Percentiles rank a stretch among this genome's conserved stretches.
Conservation (phyloP, 2,329 filamentous ascomycete genomes). For the Talaromyces sp. region DNA sequence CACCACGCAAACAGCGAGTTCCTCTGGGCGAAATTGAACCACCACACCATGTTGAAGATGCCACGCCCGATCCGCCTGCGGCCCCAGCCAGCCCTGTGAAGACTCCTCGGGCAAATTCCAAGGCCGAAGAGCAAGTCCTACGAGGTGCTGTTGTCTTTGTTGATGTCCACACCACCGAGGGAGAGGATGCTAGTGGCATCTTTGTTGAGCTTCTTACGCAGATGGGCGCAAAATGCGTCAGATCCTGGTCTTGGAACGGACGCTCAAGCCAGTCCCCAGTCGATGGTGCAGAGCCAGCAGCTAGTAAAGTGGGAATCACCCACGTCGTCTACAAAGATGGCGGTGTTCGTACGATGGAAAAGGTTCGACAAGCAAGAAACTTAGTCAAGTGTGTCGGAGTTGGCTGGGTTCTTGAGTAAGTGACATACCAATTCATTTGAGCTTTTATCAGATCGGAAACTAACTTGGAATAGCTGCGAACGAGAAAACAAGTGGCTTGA, state of each 20-base stretch:
- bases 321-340: conserved; percentile 91
- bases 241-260: conserved; percentile 71
- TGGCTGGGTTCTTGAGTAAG: conserved; percentile 83
- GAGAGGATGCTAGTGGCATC: conserved; percentile 72
- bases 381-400: conserved; percentile 82
- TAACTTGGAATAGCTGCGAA: conserved; percentile 55
- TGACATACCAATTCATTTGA: not conserved
- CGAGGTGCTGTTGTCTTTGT: conserved; percentile 73
- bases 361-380: conserved; percentile 66
- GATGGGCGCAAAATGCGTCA: conserved; percentile 77
- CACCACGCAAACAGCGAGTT: conserved; percentile 20
- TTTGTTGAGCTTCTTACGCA: conserved; percentile 73
- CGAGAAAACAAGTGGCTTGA: conserved; percentile 71
- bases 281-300: conserved; percentile 25
- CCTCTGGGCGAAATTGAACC: not conserved
- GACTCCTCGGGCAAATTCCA: conserved; percentile 20
- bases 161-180: conserved; percentile 77
- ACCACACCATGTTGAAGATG: not conserved
- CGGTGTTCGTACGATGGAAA: conserved; percentile 72
- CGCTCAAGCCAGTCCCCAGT: conserved; percentile 33
- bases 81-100: conserved; percentile 16
- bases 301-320: conserved; percentile 64
- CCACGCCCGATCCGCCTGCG: not conserved
- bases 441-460: not conserved
- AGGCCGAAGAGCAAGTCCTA: conserved; percentile 42